phyloP scores from a whole-genome alignment of 805 yeast genomes.

The Zygosaccharomyces lentus region DNA sequence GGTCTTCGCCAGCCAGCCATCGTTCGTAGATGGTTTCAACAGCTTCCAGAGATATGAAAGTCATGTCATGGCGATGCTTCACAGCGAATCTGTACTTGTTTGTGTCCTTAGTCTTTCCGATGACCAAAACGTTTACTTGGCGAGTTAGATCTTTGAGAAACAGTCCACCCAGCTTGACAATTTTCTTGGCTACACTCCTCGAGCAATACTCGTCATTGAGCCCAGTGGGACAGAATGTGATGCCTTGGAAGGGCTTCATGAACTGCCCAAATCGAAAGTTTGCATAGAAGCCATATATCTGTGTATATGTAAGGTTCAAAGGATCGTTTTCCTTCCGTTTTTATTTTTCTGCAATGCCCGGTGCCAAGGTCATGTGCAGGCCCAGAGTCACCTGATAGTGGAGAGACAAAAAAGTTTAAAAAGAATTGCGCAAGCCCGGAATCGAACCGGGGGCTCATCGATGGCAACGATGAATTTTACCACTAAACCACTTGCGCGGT shows the following conservation, averaged over 20 bases:
- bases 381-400: not conserved
- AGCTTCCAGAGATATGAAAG: constrained; percentile 18
- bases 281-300: not conserved
- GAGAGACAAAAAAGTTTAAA: not conserved
- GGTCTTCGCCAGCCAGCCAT: constrained; percentile 33
- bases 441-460: constrained; percentile 9
- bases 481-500: constrained; percentile 6
- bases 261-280: not conserved
- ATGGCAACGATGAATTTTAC: constrained; percentile 9
- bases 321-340: not conserved
- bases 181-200: constrained; percentile 42
- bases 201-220: constrained; percentile 38
- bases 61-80: constrained; percentile 28
- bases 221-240: constrained; percentile 57
- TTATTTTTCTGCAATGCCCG: not conserved
- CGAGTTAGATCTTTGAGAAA: constrained; percentile 55
- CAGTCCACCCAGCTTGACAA: constrained; percentile 56
- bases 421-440: constrained; percentile 6
- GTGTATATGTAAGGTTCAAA: too few relatives aligned
- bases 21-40: constrained; percentile 27
- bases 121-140: constrained; percentile 54
- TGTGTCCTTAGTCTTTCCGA: constrained; percentile 45
- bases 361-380: not conserved
- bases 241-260: constrained; percentile 41
- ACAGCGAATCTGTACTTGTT: constrained; percentile 30